These are phyloP conservation scores for Adenanthera pavonina DNA, from an alignment of 306 rosid genomes.

Conservation along the genomic window DNA sequence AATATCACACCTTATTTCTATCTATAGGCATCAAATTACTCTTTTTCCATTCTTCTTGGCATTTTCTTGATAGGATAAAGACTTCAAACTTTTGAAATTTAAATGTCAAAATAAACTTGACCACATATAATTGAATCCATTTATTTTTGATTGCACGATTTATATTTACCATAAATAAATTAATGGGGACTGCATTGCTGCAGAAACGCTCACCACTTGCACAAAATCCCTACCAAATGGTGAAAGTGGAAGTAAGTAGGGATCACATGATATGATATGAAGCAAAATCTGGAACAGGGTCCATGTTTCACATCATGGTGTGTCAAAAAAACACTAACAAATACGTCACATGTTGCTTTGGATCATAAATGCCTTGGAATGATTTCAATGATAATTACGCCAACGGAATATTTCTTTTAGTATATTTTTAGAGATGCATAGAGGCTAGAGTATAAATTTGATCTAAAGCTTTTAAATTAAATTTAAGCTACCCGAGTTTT, in stretches of 20 bases:
- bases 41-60: too few species aligned
- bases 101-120: neutral
- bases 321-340: slow-evolving; percentile 28
- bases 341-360: neutral
- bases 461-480: too few species aligned
- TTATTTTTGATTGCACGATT: neutral
- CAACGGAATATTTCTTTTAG: neutral
- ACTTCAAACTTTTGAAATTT: neutral
- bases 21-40: too few species aligned
- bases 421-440: too few species aligned
- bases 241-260: slow-evolving; percentile 45
- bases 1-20: too few species aligned
- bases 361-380: too few species aligned
- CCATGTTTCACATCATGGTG: slow-evolving; percentile 46
- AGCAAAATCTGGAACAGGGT: slow-evolving; percentile 33
- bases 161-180: neutral
- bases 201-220: slow-evolving; percentile 28
- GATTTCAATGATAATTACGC: neutral
- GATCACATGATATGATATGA: slow-evolving; percentile 38
- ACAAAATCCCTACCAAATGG: slow-evolving; percentile 31
- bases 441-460: too few species aligned
- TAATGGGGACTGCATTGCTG: neutral
- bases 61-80: too few species aligned
- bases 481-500: too few species aligned
- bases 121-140: neutral